These are phyloP conservation scores for Bacidia gigantensis DNA, from an alignment of 495 filamentous ascomycete species.

Conservation along the genomic window DNA sequence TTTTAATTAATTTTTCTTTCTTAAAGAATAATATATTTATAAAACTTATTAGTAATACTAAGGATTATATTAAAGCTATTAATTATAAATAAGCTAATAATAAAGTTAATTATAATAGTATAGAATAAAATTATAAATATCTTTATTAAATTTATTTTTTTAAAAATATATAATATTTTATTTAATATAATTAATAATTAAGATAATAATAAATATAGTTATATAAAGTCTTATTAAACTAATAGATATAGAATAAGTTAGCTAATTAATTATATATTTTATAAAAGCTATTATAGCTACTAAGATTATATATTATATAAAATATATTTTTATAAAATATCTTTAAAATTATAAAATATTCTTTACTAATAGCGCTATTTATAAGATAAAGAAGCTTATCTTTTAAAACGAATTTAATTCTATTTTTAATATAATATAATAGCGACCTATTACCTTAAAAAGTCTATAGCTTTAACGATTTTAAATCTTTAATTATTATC, in stretches of 20 bases:
- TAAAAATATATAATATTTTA: neutral
- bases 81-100: neutral
- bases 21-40: neutral
- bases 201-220: neutral
- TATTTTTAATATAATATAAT: neutral
- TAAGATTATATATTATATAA: neutral
- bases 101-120: neutral
- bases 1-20: neutral
- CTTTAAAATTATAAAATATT: neutral
- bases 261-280: neutral
- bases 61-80: neutral
- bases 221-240: neutral
- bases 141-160: neutral
- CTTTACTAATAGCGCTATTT: neutral
- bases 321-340: neutral
- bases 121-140: neutral
- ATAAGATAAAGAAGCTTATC: conserved; percentile 1
- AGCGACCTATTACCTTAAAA: neutral
- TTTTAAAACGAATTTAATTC: neutral
- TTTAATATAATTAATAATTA: neutral
- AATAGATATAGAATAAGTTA: neutral
- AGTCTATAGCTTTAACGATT: neutral
- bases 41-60: neutral
- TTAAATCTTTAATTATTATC: too few species aligned
- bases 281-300: neutral